Percentiles rank a stretch among this genome's conserved stretches.
Evolutionary conservation across 2,329 filamentous ascomycete species (phyloP).

Genomic region (Fusarium nisikadoi): DNA sequence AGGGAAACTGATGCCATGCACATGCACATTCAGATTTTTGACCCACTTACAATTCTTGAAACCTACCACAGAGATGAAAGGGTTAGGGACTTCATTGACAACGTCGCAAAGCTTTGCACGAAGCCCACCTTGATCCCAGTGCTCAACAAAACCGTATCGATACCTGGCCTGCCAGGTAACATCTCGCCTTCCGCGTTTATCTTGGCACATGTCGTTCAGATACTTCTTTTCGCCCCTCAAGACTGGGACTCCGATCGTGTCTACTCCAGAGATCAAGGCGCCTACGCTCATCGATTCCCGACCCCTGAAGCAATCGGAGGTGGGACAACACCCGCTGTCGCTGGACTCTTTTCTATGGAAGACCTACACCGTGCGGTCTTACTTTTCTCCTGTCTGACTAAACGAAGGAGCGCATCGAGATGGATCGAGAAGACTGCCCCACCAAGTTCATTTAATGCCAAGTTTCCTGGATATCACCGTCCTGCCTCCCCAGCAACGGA

Average conservation of each 20-base stretch:
- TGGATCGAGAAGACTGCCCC: neutral
- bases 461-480: fast-evolving
- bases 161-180: fast-evolving
- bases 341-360: fast-evolving
- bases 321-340: fast-evolving
- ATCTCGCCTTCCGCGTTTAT: neutral
- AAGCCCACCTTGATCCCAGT: neutral
- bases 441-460: fast-evolving
- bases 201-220: neutral
- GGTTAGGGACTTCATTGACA: fast-evolving
- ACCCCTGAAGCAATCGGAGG: neutral
- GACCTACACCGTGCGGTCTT: neutral
- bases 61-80: fast-evolving
- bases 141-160: neutral
- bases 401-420: neutral
- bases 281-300: neutral
- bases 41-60: fast-evolving
- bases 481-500: neutral
- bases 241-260: fast-evolving
- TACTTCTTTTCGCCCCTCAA: neutral
- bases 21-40: too few species aligned
- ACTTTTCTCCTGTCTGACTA: neutral
- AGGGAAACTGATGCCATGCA: too few species aligned
- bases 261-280: fast-evolving
- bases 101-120: neutral